Evolutionary conservation across 1,284 basidiomycete species (phyloP), one percentile per base, ranked within the genome.

Genomic region (Trichosporon faecale): DNA sequence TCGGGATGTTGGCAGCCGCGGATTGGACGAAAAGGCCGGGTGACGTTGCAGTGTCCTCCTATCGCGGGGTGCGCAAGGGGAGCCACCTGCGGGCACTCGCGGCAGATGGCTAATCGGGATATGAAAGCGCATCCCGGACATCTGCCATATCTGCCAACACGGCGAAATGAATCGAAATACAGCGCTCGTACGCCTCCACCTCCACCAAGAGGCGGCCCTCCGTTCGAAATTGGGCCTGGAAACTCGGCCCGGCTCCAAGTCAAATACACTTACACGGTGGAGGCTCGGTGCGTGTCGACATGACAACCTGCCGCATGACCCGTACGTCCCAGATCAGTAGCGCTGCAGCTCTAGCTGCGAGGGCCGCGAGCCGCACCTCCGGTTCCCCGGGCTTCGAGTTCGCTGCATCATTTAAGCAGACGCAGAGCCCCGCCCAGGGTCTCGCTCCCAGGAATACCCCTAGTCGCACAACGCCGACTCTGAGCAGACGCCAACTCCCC

Each of bases 401-500:
- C 21, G 49, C 49, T 23, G 49, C 21, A 52, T 52, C 49, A 52
- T 52, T 52, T 52, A 52, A 52, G 49, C 49, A 52, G 21, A 52
- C 16, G 21, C 49, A 52, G 49, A 52, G 49, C 49, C 49, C 16
- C 49, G 23, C 49, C 49, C 49, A 52, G 49, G 49, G 49, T 52
- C 23, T 52, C 49, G 49, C 49, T 23, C 49, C 49, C 49, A 52
- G 49, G 57, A 33, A 61, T 61, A 61, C 57, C 57, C 66, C 7
- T 44, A 27, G 25, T 52, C 57, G 57, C 57, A 61, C 27, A 61
- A 61, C 57, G 57, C 57, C 57, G 57, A 61, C 57, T 61, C 66
- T 25, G 29, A 29, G 5, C 37, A 49, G 14, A 65, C 57, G 27
- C 57, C 49, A 23, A 35, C 63, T 23, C 14, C 3, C 66, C 25